phyloP scores from a whole-genome alignment of 345 rosid genomes.

The Pistacia vera region DNA sequence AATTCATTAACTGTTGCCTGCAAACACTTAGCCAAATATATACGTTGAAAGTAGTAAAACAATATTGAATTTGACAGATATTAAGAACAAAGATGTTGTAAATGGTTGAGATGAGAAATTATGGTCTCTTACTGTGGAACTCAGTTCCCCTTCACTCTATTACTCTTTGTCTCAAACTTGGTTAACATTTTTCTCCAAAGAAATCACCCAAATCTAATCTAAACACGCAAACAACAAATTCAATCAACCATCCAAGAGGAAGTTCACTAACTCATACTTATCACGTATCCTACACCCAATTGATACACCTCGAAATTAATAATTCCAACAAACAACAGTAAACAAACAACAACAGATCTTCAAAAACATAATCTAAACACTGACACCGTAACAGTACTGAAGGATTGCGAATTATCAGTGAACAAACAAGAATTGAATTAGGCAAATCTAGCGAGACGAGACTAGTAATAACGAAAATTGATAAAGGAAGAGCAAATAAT shows the following conservation, averaged over 20 bases:
- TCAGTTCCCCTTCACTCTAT: slow-evolving; percentile 95
- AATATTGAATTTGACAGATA: too few relatives aligned
- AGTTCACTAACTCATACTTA: neutral
- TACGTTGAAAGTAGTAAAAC: too few relatives aligned
- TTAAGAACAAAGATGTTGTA: too few relatives aligned
- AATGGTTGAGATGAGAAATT: too few relatives aligned
- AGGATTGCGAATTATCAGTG: neutral
- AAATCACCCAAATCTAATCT: slow-evolving; percentile 27
- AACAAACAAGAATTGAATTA: slow-evolving; percentile 11
- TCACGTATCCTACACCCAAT: neutral
- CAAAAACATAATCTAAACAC: neutral
- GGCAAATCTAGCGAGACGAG: slow-evolving; percentile 14
- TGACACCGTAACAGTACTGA: neutral
- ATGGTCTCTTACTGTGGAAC: slow-evolving; percentile 89
- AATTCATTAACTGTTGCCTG: slow-evolving; percentile 25
- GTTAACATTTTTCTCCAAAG: slow-evolving; percentile 72
- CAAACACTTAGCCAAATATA: neutral
- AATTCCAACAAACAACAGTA: neutral
- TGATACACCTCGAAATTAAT: neutral
- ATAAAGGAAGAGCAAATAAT: slow-evolving; percentile 9
- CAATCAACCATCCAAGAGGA: neutral
- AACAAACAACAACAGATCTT: slow-evolving; percentile 1
- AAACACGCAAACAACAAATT: slow-evolving; percentile 8
- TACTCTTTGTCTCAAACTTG: slow-evolving; percentile 98
- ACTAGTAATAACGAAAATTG: neutral